These are phyloP conservation scores for Mucor sp. DNA, from an alignment of 371 early-diverging fungal species.

Conservation along the genomic window DNA sequence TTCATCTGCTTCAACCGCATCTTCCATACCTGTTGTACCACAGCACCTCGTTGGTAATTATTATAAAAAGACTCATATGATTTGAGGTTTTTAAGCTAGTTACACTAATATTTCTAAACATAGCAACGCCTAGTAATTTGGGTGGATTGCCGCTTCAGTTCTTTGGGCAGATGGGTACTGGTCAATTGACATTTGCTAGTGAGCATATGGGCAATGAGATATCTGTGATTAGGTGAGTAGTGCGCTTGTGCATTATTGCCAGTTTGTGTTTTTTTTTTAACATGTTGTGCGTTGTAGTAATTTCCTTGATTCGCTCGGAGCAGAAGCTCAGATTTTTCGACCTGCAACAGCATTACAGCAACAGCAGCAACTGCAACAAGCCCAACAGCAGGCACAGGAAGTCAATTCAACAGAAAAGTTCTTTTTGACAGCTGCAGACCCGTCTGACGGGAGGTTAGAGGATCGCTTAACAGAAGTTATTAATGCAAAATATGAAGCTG, in stretches of 20 bases:
- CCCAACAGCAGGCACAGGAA: background rate
- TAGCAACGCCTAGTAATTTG: conserved; percentile 22
- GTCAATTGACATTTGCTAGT: conserved; percentile 65
- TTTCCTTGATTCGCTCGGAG: conserved; percentile 63
- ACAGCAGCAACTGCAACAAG: conserved; percentile 24
- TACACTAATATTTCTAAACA: conserved; percentile 3
- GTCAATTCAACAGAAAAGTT: conserved; percentile 70
- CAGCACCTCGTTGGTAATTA: conserved; percentile 13
- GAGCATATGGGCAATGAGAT: conserved; percentile 76
- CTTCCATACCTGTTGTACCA: conserved; percentile 7
- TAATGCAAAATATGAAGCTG: conserved; percentile 93
- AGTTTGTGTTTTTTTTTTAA: background rate
- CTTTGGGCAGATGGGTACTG: conserved; percentile 33
- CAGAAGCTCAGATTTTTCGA: conserved; percentile 20
- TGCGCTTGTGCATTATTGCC: background rate
- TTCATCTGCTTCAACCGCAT: background rate
- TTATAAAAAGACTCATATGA: conserved; percentile 7
- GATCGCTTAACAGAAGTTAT: conserved; percentile 88
- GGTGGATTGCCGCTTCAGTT: conserved; percentile 27
- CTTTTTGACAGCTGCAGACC: conserved; percentile 89
- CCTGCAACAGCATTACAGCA: conserved; percentile 22
- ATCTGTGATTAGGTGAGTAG: conserved; percentile 48
- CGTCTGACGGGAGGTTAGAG: conserved; percentile 78
- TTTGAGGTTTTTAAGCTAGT: conserved; percentile 1
- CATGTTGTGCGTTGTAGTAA: conserved; percentile 28